A percentile compares a stretch with the other conserved stretches of the same genome.
Evolutionary conservation across 805 yeast species (phyloP).

Genomic region (Schizosaccharomyces lindneri): DNA sequence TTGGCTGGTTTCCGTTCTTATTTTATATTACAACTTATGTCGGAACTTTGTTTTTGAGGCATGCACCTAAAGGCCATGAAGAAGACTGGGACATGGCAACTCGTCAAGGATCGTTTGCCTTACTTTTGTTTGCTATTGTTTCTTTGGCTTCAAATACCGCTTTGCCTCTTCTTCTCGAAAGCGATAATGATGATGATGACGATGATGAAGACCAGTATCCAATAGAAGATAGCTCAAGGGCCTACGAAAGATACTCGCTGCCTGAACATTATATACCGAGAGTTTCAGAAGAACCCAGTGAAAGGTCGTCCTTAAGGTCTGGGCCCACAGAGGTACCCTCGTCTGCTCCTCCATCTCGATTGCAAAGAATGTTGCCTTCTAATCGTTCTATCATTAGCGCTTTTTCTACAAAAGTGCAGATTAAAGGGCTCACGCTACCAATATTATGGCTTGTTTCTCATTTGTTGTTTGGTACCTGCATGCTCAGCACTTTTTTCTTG

Average conservation of each 20-base stretch:
- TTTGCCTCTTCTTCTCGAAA: conserved; percentile 21
- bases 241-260: neutral
- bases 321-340: too few species aligned
- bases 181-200: conserved; percentile 7
- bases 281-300: neutral
- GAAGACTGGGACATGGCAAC: conserved; percentile 23
- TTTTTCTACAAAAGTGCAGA: conserved; percentile 3
- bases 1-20: conserved; percentile 40
- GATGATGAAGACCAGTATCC: neutral
- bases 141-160: conserved; percentile 22
- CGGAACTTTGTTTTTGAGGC: conserved; percentile 24
- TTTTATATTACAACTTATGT: conserved; percentile 43
- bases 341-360: too few species aligned
- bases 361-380: neutral
- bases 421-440: conserved; percentile 4
- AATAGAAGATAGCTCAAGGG: too few species aligned
- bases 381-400: neutral
- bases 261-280: neutral
- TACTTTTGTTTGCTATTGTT: conserved; percentile 25
- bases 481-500: conserved; percentile 24
- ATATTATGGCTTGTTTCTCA: conserved; percentile 29
- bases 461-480: conserved; percentile 23
- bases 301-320: neutral
- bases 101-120: conserved; percentile 27
- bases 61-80: conserved; percentile 14